phyloP scores from a whole-genome alignment of 768 basidiomycete species.

The Xerocomellus dryophilus region DNA sequence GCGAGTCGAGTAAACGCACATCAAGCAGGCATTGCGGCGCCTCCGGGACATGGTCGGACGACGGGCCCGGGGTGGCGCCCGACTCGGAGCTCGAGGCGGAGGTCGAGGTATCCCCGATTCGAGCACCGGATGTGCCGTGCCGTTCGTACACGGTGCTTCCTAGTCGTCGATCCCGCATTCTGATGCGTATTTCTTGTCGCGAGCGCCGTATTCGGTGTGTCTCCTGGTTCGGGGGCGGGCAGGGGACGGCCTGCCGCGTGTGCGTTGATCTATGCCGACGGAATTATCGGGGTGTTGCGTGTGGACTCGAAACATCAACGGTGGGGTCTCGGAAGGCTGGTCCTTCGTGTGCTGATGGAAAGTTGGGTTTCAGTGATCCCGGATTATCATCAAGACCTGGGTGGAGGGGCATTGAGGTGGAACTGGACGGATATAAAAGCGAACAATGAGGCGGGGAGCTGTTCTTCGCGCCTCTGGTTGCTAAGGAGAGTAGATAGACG shows the following conservation, averaged over 20 bases:
- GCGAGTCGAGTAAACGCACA: conserved; percentile 11
- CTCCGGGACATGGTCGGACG: conserved; percentile 1
- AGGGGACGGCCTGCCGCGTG: too few relatives aligned
- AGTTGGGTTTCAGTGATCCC: conserved; percentile 5
- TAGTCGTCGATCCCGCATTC: conserved; percentile 15
- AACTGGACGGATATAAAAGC: too few relatives aligned
- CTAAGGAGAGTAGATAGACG: too few relatives aligned
- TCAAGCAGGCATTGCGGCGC: conserved; percentile 11
- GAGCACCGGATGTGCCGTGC: conserved; percentile 12
- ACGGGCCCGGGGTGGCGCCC: neutral
- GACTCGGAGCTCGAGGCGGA: too few relatives aligned
- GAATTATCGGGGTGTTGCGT: conserved; percentile 19
- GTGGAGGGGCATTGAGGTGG: conserved; percentile 24
- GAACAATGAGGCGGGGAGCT: too few relatives aligned
- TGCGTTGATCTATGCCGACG: too few relatives aligned
- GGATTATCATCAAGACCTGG: conserved; percentile 11
- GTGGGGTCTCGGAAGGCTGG: conserved; percentile 8
- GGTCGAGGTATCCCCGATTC: conserved; percentile 6
- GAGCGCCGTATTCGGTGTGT: too few relatives aligned
- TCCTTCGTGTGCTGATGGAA: conserved; percentile 10
- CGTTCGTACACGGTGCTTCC: conserved; percentile 9
- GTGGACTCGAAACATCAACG: conserved; percentile 10
- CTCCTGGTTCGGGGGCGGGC: too few relatives aligned
- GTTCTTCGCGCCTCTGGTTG: too few relatives aligned
- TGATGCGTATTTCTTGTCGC: conserved; percentile 22